Evolutionary conservation across 2,329 filamentous ascomycete genomes (phyloP).

Genomic region (Aspergillus phoenicis): DNA sequence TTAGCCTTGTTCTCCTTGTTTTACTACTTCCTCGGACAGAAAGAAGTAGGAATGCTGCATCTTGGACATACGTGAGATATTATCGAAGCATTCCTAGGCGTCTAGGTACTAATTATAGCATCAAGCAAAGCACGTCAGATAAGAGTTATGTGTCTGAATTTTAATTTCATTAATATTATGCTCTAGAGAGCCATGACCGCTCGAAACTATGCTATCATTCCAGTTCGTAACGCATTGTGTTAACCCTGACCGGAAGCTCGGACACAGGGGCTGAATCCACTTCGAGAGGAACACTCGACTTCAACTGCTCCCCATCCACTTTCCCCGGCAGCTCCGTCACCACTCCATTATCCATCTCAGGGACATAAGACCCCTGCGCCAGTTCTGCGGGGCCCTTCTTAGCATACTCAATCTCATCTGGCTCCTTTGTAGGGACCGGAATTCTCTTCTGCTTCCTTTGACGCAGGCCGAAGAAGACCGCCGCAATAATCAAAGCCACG

Average conservation of each 20-base stretch:
- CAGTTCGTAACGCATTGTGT: background rate
- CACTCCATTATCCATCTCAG: background rate
- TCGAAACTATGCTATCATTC: background rate
- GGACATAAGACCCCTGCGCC: background rate
- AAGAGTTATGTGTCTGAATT: too few species aligned
- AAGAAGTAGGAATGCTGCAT: too few species aligned
- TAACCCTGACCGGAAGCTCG: background rate
- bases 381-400: background rate
- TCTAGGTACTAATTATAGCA: too few species aligned
- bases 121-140: too few species aligned
- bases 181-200: too few species aligned
- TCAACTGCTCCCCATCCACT: background rate
- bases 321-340: background rate
- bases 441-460: background rate
- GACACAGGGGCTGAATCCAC: background rate
- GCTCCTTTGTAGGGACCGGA: background rate
- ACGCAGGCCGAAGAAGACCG: background rate
- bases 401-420: background rate
- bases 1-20: too few species aligned
- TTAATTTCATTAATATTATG: background rate
- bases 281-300: background rate
- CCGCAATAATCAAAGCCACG: background rate
- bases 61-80: too few species aligned
- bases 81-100: too few species aligned
- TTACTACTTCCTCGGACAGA: too few species aligned